Base-by-base conservation (phyloP, 441 rosid genomes). In the Pelargonium australe region DNA sequence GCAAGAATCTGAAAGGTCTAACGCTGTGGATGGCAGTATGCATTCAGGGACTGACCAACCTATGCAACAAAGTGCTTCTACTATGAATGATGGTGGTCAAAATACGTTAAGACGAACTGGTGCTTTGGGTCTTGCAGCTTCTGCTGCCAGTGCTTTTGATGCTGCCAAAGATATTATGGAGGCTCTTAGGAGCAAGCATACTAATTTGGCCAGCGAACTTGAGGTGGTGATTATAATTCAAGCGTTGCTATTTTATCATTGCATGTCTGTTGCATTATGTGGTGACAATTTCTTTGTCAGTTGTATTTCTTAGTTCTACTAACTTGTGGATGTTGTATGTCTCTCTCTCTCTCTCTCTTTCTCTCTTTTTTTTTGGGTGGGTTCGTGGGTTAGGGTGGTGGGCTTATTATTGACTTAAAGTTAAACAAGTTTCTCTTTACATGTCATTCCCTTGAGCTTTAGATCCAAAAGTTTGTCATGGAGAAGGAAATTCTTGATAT, bases 91-190 rank as follows among this genome's bases (percentile, higher is more conserved):
- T 68, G 84, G 80, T 72, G 83, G 80, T 76, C 98, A 92, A 73
- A 81, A 74, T 67, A 71, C 87, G 67, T 75, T 85, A 60, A 83
- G 93, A 77, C 93, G 86, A 69, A 83, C 70, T 78, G 89, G 87
- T 78, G 81, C 90, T 43, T 71, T 81, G 40, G 86, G 86, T 66
- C 60, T 85, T 79, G 92, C 82, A 66, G 89, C 90, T 69, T 86
- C 91, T 81, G 95, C 97, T 77, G 86, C 85, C 58, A 80, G 84
- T 81, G 98, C 98, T 74, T 95, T 92, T 84, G 96, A 92, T 70
- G 89, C 98, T 68, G 99, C 98, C n/a, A 92, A 90, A 80, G 98
- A 95, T 80, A 87, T 95, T 70, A 95, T 92, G 98, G 99, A 92
- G 85, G 78, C 95, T 68, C 88, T 95, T 58, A 86, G 98, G 84